Percentiles rank a stretch among this genome's conserved stretches.
Conservation (phyloP, 2,329 filamentous ascomycete genomes). For the Calycina herbarum region DNA sequence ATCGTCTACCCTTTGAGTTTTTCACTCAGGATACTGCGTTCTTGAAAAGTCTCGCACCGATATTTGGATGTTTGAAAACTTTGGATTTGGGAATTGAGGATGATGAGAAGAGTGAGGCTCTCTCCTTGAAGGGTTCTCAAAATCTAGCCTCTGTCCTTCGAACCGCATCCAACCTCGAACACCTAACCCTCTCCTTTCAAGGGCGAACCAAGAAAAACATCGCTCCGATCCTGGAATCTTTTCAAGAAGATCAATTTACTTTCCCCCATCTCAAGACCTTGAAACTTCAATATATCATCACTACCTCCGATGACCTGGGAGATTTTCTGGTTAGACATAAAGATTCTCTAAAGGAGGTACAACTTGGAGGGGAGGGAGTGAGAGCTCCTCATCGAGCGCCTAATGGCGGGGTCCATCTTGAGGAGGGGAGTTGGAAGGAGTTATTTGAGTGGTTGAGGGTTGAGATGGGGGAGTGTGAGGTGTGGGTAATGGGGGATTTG, state of each 20-base stretch:
- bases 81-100: slow-evolving; percentile 27
- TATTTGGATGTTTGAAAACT: slow-evolving; percentile 23
- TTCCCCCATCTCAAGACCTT: slow-evolving; percentile 44
- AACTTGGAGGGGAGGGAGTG: slow-evolving; percentile 47
- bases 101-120: slow-evolving; percentile 24
- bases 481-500: slow-evolving; percentile 44
- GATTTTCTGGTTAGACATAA: slow-evolving; percentile 45
- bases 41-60: slow-evolving; percentile 20
- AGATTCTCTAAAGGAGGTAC: slow-evolving; percentile 42
- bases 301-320: slow-evolving; percentile 46
- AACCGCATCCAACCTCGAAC: slow-evolving; percentile 20
- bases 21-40: slow-evolving; percentile 26
- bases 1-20: slow-evolving; percentile 35
- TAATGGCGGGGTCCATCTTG: slow-evolving; percentile 47
- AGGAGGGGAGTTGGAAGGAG: slow-evolving; percentile 46
- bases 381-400: slow-evolving; percentile 42
- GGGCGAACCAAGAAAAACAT: slow-evolving; percentile 27
- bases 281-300: slow-evolving; percentile 45
- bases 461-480: not conserved
- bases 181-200: slow-evolving; percentile 24
- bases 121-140: slow-evolving; percentile 19
- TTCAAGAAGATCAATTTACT: slow-evolving; percentile 35
- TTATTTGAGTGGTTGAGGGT: slow-evolving; percentile 45
- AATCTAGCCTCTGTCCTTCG: slow-evolving; percentile 25
- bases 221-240: slow-evolving; percentile 19